A percentile compares a stretch with the other conserved stretches of the same genome.
Evolutionary conservation across 345 rosid genomes (phyloP).

Genomic region (Citrus cavaleriei): DNA sequence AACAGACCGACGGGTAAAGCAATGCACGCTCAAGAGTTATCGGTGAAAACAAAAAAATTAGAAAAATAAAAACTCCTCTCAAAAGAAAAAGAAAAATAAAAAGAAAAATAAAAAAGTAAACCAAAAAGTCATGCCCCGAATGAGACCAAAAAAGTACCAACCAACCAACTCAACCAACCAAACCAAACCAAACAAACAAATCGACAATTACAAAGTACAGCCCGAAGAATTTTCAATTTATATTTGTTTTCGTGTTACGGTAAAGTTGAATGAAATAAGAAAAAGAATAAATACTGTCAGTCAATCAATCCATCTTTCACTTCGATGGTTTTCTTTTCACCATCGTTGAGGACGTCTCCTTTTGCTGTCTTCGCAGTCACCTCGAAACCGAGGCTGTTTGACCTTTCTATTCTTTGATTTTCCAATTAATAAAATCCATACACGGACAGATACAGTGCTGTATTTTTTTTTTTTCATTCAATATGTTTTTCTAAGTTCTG

Average conservation of each 20-base stretch:
- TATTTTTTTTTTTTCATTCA: too few species aligned
- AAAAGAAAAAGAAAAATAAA: too few species aligned
- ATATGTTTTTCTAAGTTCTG: background rate
- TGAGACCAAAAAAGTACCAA: background rate
- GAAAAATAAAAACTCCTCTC: too few species aligned
- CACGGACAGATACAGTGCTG: too few species aligned
- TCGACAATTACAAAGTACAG: background rate
- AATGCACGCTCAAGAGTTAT: background rate
- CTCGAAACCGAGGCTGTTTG: background rate
- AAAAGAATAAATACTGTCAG: too few species aligned
- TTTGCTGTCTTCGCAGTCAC: constrained; percentile 16
- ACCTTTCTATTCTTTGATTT: background rate
- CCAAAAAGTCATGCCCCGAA: background rate
- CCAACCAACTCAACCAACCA: background rate
- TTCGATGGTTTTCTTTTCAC: too few species aligned
- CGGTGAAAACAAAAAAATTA: background rate
- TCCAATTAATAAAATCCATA: background rate
- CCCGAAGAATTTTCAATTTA: background rate
- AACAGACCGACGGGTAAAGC: background rate
- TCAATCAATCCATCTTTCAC: too few species aligned
- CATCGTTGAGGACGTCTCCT: background rate
- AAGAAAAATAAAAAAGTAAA: too few species aligned
- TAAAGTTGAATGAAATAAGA: background rate
- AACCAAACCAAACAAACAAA: too few species aligned
- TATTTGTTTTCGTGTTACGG: background rate